phyloP scores from a whole-genome alignment of 345 rosid genomes.

The Excoecaria agallocha region DNA sequence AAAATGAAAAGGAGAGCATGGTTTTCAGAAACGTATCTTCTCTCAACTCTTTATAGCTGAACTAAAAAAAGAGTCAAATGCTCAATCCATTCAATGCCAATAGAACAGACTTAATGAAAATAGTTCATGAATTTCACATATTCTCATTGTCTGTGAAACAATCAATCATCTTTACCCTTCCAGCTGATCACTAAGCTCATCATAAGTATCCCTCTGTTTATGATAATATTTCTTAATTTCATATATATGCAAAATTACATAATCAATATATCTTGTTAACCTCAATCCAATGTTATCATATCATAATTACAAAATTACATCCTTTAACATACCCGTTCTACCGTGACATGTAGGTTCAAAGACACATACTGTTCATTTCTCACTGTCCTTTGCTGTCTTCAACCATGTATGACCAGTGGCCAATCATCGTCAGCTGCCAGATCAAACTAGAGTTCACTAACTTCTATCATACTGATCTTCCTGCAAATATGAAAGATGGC shows the following conservation, averaged over 20 bases:
- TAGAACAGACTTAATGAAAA: neutral
- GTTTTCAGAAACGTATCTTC: too few relatives aligned
- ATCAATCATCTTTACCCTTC: neutral
- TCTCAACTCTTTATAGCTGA: neutral
- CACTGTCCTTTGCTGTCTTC: neutral
- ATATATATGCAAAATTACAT: neutral
- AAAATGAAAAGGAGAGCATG: too few relatives aligned
- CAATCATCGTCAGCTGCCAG: neutral
- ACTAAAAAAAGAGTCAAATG: neutral
- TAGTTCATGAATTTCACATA: neutral
- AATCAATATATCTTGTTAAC: neutral
- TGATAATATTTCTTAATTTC: neutral
- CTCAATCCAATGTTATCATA: neutral
- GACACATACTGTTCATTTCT: neutral
- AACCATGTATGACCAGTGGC: neutral
- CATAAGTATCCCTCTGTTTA: neutral
- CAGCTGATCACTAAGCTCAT: neutral
- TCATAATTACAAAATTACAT: conserved; percentile 11
- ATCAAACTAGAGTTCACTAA: neutral
- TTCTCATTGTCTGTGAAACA: neutral
- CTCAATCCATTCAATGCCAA: neutral
- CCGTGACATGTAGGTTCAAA: neutral
- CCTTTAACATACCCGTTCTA: neutral
- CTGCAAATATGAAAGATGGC: neutral
- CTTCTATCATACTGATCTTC: neutral